Evolutionary conservation across 768 basidiomycete species (phyloP).

Genomic region (Russula compacta): DNA sequence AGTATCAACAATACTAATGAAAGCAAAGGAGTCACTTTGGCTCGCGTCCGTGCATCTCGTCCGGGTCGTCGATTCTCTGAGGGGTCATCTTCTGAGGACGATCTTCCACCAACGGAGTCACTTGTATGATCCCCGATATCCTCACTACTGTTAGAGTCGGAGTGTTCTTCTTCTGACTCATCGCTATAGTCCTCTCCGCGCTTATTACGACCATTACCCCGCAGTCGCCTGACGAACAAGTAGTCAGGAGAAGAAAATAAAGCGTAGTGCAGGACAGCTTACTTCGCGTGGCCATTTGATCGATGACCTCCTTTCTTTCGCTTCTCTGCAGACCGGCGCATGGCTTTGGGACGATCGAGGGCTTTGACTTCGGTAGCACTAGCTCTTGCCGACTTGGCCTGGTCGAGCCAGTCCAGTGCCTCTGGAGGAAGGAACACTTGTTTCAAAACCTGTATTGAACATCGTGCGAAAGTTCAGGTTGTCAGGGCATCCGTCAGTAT

Average conservation of each 20-base stretch:
- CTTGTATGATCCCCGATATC: constrained; percentile 14
- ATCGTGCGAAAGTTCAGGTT: not conserved
- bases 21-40: constrained; percentile 24
- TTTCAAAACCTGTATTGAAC: constrained; percentile 50
- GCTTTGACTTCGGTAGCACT: constrained; percentile 25
- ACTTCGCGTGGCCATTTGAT: constrained; percentile 45
- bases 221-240: constrained; percentile 16
- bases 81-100: constrained; percentile 20
- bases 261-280: constrained; percentile 13
- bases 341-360: constrained; percentile 28
- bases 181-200: constrained; percentile 24
- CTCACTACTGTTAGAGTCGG: constrained; percentile 18
- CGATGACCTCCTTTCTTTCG: constrained; percentile 42
- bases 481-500: not conserved
- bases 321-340: constrained; percentile 48
- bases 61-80: constrained; percentile 21
- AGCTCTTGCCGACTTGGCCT: constrained; percentile 29
- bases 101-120: constrained; percentile 10
- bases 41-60: constrained; percentile 28
- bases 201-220: constrained; percentile 22
- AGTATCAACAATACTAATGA: not conserved
- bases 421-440: constrained; percentile 60
- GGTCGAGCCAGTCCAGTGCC: constrained; percentile 49
- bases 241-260: constrained; percentile 1
- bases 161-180: constrained; percentile 24